phyloP scores from a whole-genome alignment of 164 flowering plant species.

The Taxillus chinensis region DNA sequence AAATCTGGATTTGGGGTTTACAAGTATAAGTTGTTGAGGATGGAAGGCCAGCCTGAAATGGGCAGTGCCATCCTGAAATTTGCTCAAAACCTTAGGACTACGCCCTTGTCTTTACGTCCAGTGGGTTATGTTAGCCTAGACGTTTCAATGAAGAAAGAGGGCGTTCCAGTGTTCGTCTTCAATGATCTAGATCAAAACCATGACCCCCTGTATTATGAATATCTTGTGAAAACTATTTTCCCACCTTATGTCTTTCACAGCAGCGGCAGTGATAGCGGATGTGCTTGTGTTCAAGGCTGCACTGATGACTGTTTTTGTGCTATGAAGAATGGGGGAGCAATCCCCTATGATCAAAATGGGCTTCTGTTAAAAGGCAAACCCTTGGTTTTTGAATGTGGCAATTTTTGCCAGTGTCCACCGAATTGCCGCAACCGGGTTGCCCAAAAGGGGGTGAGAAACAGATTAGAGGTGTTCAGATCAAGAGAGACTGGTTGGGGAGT shows the following conservation, averaged over 20 bases:
- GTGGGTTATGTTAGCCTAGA: constrained; percentile 58
- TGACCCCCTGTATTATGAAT: constrained; percentile 56
- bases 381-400: constrained; percentile 75
- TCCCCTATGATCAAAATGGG: constrained; percentile 66
- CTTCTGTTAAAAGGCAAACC: constrained; percentile 72
- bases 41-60: constrained; percentile 70
- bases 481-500: constrained; percentile 82
- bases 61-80: constrained; percentile 60
- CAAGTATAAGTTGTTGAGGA: constrained; percentile 65
- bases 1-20: constrained; percentile 86
- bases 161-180: constrained; percentile 47
- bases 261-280: constrained; percentile 29
- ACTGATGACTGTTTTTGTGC: constrained; percentile 48
- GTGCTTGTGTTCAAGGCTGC: constrained; percentile 57
- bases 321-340: constrained; percentile 68
- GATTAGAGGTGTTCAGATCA: constrained; percentile 68
- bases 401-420: constrained; percentile 55
- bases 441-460: constrained; percentile 49
- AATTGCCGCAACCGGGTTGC: constrained; percentile 62
- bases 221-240: constrained; percentile 39
- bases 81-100: constrained; percentile 39
- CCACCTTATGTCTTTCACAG: constrained; percentile 33
- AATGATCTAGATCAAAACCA: constrained; percentile 65
- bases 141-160: constrained; percentile 58
- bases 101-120: constrained; percentile 42